These are phyloP conservation scores for Ceratocystis alfenasii DNA, from an alignment of 2,329 filamentous ascomycete genomes.

Conservation along the genomic window DNA sequence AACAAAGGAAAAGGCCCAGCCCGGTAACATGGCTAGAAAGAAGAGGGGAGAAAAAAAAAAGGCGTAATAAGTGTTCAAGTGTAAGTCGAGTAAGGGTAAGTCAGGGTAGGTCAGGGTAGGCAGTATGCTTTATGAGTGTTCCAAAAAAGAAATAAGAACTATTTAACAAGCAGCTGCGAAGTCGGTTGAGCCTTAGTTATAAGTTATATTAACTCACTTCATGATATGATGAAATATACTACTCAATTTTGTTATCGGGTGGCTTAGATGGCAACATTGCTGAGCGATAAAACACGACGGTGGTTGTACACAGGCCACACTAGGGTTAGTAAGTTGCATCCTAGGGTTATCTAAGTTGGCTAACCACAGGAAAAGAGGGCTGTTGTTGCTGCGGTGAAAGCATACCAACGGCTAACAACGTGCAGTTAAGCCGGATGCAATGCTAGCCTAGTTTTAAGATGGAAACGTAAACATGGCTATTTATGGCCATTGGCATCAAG, in stretches of 20 bases:
- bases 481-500: neutral
- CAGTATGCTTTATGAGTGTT: neutral
- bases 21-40: neutral
- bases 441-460: neutral
- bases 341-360: too few species aligned
- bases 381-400: constrained; percentile 5
- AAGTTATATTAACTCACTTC: neutral
- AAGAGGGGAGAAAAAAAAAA: neutral
- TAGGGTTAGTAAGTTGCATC: neutral
- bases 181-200: neutral
- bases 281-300: too few species aligned
- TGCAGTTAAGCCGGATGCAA: neutral
- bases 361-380: neutral
- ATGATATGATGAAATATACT: neutral
- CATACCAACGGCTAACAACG: neutral
- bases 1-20: constrained; percentile 28
- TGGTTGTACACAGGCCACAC: too few species aligned
- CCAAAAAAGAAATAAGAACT: neutral
- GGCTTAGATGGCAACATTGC: neutral
- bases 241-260: neutral
- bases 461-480: neutral
- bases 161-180: neutral
- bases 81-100: neutral
- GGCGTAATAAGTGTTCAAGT: neutral
- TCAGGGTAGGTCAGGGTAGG: neutral